Conservation (phyloP, 164 flowering plant genomes). For the Umbellularia californica region DNA sequence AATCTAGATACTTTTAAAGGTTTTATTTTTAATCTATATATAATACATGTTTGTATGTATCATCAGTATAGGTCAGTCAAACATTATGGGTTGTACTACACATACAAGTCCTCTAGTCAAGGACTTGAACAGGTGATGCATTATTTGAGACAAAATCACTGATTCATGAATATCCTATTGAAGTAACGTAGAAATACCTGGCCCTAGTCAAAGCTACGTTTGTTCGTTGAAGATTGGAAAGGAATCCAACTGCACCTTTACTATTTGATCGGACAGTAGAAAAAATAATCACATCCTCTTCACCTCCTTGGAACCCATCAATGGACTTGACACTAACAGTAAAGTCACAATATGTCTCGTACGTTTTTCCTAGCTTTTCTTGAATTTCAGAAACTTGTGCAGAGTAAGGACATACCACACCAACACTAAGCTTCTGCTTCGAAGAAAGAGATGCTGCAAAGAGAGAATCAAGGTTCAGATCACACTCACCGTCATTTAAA, state of each 20-base stretch:
- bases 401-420: slow-evolving; percentile 61
- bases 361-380: slow-evolving; percentile 28
- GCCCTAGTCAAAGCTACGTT: slow-evolving; percentile 72
- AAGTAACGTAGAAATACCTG: slow-evolving; percentile 33
- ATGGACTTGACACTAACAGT: slow-evolving; percentile 40
- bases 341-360: slow-evolving; percentile 26
- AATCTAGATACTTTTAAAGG: neutral
- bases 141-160: no score
- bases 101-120: neutral
- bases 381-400: slow-evolving; percentile 51
- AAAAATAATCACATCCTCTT: slow-evolving; percentile 51
- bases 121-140: neutral
- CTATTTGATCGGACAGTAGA: slow-evolving; percentile 52
- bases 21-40: neutral
- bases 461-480: neutral
- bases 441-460: slow-evolving; percentile 20
- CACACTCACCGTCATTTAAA: neutral
- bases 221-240: slow-evolving; percentile 38
- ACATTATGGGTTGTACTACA: neutral
- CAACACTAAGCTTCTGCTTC: slow-evolving; percentile 41
- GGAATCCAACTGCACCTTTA: slow-evolving; percentile 44
- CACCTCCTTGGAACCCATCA: slow-evolving; percentile 66
- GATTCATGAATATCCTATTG: neutral
- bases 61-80: neutral
- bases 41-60: neutral